Percentiles rank a stretch among this genome's conserved stretches.
phyloP scores from a whole-genome alignment of 1,284 basidiomycete species.

The Pseudozyma pruni region DNA sequence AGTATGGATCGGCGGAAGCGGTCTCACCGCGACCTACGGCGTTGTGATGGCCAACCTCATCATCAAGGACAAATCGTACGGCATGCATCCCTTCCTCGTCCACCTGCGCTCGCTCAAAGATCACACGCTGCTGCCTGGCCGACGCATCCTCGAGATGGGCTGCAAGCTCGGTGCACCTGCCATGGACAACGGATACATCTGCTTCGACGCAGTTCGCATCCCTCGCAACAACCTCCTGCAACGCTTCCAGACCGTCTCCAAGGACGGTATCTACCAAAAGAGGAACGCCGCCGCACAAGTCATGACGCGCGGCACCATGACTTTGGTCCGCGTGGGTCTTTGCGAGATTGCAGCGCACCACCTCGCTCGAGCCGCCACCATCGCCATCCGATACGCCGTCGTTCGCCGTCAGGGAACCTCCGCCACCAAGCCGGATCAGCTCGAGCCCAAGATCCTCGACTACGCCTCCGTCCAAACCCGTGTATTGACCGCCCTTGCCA shows the following conservation, averaged over 20 bases:
- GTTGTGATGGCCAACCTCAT: conserved; percentile 56
- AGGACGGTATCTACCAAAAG: conserved; percentile 46
- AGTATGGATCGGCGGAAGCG: conserved; percentile 56
- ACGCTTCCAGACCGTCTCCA: conserved; percentile 52
- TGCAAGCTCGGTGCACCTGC: conserved; percentile 53
- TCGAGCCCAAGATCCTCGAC: conserved; percentile 58
- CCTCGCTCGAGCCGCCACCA: conserved; percentile 45
- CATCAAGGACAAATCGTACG: conserved; percentile 45
- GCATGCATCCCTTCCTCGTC: conserved; percentile 62
- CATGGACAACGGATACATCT: conserved; percentile 58
- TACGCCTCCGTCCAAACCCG: conserved; percentile 51
- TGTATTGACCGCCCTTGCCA: conserved; percentile 54
- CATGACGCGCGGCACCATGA: conserved; percentile 58
- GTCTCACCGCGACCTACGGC: conserved; percentile 55
- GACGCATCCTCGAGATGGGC: conserved; percentile 53
- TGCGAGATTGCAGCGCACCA: conserved; percentile 59
- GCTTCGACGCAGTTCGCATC: conserved; percentile 48
- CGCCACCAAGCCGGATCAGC: conserved; percentile 18
- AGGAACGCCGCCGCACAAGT: conserved; percentile 49
- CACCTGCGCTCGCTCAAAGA: conserved; percentile 50
- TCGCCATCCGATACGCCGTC: conserved; percentile 53
- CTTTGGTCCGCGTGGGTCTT: conserved; percentile 54
- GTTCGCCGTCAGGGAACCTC: conserved; percentile 55
- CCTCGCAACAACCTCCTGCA: conserved; percentile 45
- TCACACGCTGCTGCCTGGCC: conserved; percentile 48